A percentile compares a stretch with the other conserved stretches of the same genome.
These are phyloP conservation scores for Yarrowia phangngaensis DNA, from an alignment of 805 yeast species.

Conservation along the genomic window DNA sequence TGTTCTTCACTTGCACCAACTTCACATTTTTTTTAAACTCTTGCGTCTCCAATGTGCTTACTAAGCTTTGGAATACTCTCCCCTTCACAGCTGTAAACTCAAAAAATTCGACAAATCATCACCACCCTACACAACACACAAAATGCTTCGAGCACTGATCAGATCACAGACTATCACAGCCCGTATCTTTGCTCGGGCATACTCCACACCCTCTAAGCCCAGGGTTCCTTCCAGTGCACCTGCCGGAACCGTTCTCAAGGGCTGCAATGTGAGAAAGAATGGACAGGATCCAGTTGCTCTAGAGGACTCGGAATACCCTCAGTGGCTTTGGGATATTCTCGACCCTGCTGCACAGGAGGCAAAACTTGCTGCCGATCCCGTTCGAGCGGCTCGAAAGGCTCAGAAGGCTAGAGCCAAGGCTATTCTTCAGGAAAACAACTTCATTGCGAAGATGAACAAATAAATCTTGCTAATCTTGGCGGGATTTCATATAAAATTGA, in stretches of 20 bases:
- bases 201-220: slow-evolving; percentile 28
- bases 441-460: slow-evolving; percentile 54
- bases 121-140: slow-evolving; percentile 15
- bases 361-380: slow-evolving; percentile 56
- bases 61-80: slow-evolving; percentile 3
- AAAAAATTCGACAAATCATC: slow-evolving; percentile 13
- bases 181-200: slow-evolving; percentile 2
- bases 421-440: slow-evolving; percentile 73
- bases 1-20: neutral
- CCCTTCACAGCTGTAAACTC: slow-evolving; percentile 6
- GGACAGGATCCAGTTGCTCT: slow-evolving; percentile 88
- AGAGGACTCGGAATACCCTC: slow-evolving; percentile 86
- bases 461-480: slow-evolving; percentile 13
- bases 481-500: slow-evolving; percentile 3
- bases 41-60: slow-evolving; percentile 18
- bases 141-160: slow-evolving; percentile 24
- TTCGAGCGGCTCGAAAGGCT: slow-evolving; percentile 64
- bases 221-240: slow-evolving; percentile 44
- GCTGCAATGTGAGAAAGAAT: slow-evolving; percentile 63
- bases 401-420: slow-evolving; percentile 65
- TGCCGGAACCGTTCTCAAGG: slow-evolving; percentile 60
- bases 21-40: slow-evolving; percentile 22
- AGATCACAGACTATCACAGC: slow-evolving; percentile 15
- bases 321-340: slow-evolving; percentile 86
- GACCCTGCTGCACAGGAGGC: slow-evolving; percentile 61